Percentiles rank a stretch among this genome's conserved stretches.
Conservation (phyloP, 805 yeast genomes). For the Candida ipomoeae region DNA sequence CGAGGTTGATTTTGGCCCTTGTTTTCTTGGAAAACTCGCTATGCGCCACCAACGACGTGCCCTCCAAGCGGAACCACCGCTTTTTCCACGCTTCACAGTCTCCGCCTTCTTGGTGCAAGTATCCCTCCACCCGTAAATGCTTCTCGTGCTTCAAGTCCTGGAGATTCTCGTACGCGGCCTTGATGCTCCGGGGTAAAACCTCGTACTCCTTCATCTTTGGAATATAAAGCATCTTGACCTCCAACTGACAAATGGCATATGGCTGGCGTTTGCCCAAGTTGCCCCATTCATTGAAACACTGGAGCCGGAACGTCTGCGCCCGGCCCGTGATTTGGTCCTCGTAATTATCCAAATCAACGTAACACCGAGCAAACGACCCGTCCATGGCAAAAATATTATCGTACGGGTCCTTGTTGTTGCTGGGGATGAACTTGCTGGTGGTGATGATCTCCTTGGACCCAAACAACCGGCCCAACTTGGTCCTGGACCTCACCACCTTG, state of each 20-base stretch:
- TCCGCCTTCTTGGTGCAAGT: constrained; percentile 85
- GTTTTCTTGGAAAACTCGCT: constrained; percentile 66
- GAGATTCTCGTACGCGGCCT: constrained; percentile 37
- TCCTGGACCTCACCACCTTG: constrained; percentile 42
- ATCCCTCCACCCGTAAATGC: constrained; percentile 51
- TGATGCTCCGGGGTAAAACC: constrained; percentile 65
- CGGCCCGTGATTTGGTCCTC: constrained; percentile 54
- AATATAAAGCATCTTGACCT: constrained; percentile 63
- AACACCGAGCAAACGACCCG: constrained; percentile 85
- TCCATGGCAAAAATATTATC: constrained; percentile 66
- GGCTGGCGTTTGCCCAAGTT: constrained; percentile 39
- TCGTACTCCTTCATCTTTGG: constrained; percentile 61
- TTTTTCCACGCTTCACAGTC: constrained; percentile 73
- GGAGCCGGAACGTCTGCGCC: constrained; percentile 48
- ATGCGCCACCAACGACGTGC: constrained; percentile 69
- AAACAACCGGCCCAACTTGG: constrained; percentile 44
- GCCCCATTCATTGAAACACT: constrained; percentile 79
- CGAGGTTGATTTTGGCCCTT: constrained; percentile 69
- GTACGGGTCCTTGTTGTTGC: constrained; percentile 57
- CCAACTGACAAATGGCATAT: constrained; percentile 60
- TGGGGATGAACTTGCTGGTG: constrained; percentile 50
- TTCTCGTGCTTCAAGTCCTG: constrained; percentile 29
- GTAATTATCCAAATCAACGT: constrained; percentile 57
- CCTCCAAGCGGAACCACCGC: constrained; percentile 70
- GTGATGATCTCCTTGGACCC: constrained; percentile 47